Percentiles rank a stretch among this genome's conserved stretches.
These are phyloP conservation scores for Odontarrhena argentea DNA, from an alignment of 345 rosid genomes.

Conservation along the genomic window DNA sequence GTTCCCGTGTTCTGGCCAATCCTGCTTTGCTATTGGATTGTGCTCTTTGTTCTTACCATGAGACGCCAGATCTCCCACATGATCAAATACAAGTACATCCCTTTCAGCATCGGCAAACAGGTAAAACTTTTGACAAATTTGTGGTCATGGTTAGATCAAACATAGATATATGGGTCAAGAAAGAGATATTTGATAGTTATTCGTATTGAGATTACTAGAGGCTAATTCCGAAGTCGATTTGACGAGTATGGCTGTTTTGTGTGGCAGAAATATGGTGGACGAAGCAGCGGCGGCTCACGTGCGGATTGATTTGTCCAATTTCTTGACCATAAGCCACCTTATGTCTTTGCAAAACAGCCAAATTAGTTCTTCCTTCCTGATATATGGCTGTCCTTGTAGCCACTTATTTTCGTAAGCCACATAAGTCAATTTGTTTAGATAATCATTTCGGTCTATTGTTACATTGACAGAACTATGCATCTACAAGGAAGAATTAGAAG, in stretches of 20 bases:
- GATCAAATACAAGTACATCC: slow-evolving; percentile 72
- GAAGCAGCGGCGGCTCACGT: slow-evolving; percentile 61
- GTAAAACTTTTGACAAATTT: slow-evolving; percentile 34
- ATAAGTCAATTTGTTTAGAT: slow-evolving; percentile 20
- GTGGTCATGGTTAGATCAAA: background rate
- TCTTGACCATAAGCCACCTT: slow-evolving; percentile 22
- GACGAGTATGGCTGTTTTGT: slow-evolving; percentile 4
- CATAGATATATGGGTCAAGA: background rate
- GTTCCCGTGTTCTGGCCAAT: slow-evolving; percentile 88
- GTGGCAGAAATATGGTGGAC: slow-evolving; percentile 59
- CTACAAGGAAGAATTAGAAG: slow-evolving; percentile 5
- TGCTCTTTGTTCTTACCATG: slow-evolving; percentile 72
- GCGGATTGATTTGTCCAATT: slow-evolving; percentile 35
- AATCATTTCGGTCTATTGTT: slow-evolving; percentile 14
- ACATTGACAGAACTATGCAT: slow-evolving; percentile 31
- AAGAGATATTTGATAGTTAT: background rate
- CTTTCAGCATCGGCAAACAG: slow-evolving; percentile 72
- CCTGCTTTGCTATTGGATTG: slow-evolving; percentile 65
- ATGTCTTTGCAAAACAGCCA: slow-evolving; percentile 11
- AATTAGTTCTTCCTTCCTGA: too few relatives aligned
- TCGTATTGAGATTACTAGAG: slow-evolving; percentile 10
- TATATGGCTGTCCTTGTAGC: too few relatives aligned
- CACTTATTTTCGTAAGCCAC: too few relatives aligned
- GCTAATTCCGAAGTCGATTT: background rate
- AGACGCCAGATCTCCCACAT: slow-evolving; percentile 71